These are phyloP conservation scores for Crucibulum laeve DNA, from an alignment of 768 basidiomycete species.

Conservation along the genomic window DNA sequence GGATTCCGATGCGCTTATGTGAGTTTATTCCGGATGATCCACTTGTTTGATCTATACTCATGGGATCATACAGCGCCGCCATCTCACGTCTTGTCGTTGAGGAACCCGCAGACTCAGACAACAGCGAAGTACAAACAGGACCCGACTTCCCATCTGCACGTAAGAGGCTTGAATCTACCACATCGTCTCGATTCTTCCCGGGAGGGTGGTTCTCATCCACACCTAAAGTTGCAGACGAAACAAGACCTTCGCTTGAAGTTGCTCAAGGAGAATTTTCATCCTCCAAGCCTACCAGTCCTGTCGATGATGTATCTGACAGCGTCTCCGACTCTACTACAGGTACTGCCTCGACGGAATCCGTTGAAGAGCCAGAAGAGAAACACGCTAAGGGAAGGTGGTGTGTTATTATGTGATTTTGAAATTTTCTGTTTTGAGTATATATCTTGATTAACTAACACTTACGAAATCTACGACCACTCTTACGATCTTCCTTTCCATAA, in stretches of 20 bases:
- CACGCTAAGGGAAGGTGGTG: conserved; percentile 36
- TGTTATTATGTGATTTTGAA: conserved; percentile 29
- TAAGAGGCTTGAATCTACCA: conserved; percentile 41
- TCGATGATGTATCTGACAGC: conserved; percentile 15
- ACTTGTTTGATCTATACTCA: too few species aligned
- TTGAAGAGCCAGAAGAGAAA: conserved; percentile 20
- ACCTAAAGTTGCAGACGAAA: conserved; percentile 31
- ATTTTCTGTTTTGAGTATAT: neutral
- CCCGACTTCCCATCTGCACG: conserved; percentile 20
- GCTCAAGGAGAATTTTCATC: conserved; percentile 43
- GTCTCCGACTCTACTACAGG: conserved; percentile 8
- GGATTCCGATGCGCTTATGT: too few species aligned
- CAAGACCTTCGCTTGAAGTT: conserved; percentile 41
- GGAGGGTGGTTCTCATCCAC: conserved; percentile 45
- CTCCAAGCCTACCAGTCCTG: conserved; percentile 19
- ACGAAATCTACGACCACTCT: conserved; percentile 4
- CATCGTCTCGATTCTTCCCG: conserved; percentile 52
- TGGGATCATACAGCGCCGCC: too few species aligned
- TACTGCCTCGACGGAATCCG: conserved; percentile 9
- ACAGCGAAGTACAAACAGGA: conserved; percentile 5
- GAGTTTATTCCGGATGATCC: too few species aligned
- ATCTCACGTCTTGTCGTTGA: neutral
- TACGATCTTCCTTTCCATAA: conserved; percentile 11
- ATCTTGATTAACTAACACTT: neutral
- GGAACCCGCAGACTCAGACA: conserved; percentile 2